A percentile compares a stretch with the other conserved stretches of the same genome.
These are phyloP conservation scores for Talaromyces sp. DNA, from an alignment of 2,329 filamentous ascomycete genomes.

Conservation along the genomic window DNA sequence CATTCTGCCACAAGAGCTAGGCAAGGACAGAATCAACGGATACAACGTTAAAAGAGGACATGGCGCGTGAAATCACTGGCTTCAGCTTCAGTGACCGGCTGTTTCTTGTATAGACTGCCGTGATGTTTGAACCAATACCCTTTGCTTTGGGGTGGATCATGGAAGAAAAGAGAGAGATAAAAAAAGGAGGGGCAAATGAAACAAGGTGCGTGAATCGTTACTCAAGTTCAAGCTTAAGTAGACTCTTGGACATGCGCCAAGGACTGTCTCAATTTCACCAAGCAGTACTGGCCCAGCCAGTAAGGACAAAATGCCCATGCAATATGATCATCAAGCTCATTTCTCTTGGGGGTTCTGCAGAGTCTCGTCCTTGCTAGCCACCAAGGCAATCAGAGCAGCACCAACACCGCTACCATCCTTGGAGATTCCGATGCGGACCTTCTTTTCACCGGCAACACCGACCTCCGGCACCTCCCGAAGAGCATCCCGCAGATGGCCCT, in stretches of 20 bases:
- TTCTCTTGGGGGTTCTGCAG: constrained; percentile 16
- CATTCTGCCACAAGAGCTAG: constrained; percentile 11
- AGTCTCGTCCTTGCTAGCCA: constrained; percentile 62
- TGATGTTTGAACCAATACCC: neutral
- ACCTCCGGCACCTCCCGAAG: constrained; percentile 76
- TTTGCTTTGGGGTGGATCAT: neutral
- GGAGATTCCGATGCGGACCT: constrained; percentile 90
- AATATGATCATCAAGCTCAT: constrained; percentile 7
- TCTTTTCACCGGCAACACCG: constrained; percentile 76
- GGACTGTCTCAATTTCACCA: constrained; percentile 1
- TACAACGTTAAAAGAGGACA: neutral
- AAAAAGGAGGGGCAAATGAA: constrained; percentile 2
- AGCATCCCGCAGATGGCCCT: constrained; percentile 83
- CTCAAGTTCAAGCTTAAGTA: neutral
- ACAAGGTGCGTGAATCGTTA: neutral
- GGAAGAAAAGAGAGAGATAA: neutral
- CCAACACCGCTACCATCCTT: constrained; percentile 97
- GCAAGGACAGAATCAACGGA: constrained; percentile 6
- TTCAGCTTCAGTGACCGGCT: neutral
- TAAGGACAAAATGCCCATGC: neutral
- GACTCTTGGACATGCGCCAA: neutral
- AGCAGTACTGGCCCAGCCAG: constrained; percentile 6
- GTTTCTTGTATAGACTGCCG: neutral
- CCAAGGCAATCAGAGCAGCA: constrained; percentile 88
- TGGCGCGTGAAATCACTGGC: constrained; percentile 3